phyloP scores from a whole-genome alignment of 805 yeast species.

The Clavispora phyllophila region DNA sequence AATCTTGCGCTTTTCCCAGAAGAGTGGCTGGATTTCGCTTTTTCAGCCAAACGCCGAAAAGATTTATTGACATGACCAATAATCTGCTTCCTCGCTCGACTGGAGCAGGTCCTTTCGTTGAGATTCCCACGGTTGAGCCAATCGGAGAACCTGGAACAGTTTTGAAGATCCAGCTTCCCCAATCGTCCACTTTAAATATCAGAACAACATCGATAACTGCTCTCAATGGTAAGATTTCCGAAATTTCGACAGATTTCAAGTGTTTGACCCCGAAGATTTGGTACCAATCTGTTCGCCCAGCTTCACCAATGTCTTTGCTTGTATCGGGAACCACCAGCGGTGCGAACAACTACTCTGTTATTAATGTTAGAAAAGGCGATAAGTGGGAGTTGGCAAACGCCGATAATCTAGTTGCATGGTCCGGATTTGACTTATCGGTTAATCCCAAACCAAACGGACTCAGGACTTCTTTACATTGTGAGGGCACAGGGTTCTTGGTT shows the following conservation, averaged over 20 bases:
- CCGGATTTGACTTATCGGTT: constrained; percentile 8
- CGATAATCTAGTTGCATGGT: constrained; percentile 9
- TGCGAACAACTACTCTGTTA: constrained; percentile 1
- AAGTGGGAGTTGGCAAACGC: constrained; percentile 5
- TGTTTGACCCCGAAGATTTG: constrained; percentile 3
- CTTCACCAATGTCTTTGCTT: constrained; percentile 5
- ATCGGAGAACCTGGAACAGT: constrained; percentile 5
- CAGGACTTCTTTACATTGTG: neutral
- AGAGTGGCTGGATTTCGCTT: neutral
- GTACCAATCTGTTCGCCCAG: constrained; percentile 10
- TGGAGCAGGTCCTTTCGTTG: constrained; percentile 12
- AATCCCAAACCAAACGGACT: neutral
- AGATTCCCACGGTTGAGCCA: constrained; percentile 6
- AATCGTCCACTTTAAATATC: constrained; percentile 5
- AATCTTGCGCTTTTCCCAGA: neutral
- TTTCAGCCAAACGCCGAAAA: neutral
- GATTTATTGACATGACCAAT: neutral
- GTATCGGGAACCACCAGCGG: constrained; percentile 5
- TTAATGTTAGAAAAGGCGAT: constrained; percentile 3
- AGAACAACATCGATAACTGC: constrained; percentile 4
- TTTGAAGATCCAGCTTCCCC: constrained; percentile 8
- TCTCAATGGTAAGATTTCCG: constrained; percentile 4
- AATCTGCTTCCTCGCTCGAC: constrained; percentile 4
- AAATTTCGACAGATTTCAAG: constrained; percentile 3
- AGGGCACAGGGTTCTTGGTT: constrained; percentile 1